phyloP scores from a whole-genome alignment of 2,329 filamentous ascomycete genomes.

The Thelonectria discophora region DNA sequence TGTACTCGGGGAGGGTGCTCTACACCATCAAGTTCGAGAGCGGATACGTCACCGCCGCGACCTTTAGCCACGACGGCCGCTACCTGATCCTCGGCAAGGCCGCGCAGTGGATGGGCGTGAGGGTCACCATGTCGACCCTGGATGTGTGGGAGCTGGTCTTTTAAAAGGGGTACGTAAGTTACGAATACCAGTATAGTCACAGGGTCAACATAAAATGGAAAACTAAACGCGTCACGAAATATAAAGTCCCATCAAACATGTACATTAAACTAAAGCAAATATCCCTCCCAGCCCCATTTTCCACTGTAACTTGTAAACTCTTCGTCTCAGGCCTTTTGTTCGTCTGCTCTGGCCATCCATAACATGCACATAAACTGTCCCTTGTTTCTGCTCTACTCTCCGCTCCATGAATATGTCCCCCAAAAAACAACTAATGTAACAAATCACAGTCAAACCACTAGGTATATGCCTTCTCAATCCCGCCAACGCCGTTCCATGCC shows the following conservation, averaged over 20 bases:
- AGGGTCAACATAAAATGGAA: no score
- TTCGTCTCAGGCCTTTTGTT: not conserved
- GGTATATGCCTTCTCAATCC: conserved; percentile 38
- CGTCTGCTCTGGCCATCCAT: conserved; percentile 15
- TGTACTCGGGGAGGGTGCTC: conserved; percentile 46
- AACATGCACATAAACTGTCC: conserved; percentile 11
- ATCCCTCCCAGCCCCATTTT: not conserved
- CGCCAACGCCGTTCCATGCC: conserved; percentile 35
- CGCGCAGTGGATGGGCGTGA: conserved; percentile 34
- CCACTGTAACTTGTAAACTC: conserved; percentile 3
- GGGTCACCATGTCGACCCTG: conserved; percentile 38
- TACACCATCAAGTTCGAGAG: conserved; percentile 44
- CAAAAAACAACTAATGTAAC: conserved; percentile 16
- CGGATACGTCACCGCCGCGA: conserved; percentile 45
- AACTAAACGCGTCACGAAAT: no score
- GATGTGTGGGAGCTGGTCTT: conserved; percentile 44
- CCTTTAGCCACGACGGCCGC: conserved; percentile 44
- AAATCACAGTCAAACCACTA: conserved; percentile 32
- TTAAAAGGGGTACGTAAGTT: conserved; percentile 25
- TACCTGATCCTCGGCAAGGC: conserved; percentile 46
- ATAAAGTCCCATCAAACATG: not conserved
- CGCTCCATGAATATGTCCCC: conserved; percentile 6
- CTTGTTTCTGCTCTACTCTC: not conserved
- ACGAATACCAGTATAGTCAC: no score
- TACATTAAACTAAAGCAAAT: not conserved